Percentiles rank a stretch among this genome's conserved stretches.
phyloP scores from a whole-genome alignment of 2,329 filamentous ascomycete genomes.

The Blumeria hordei region DNA sequence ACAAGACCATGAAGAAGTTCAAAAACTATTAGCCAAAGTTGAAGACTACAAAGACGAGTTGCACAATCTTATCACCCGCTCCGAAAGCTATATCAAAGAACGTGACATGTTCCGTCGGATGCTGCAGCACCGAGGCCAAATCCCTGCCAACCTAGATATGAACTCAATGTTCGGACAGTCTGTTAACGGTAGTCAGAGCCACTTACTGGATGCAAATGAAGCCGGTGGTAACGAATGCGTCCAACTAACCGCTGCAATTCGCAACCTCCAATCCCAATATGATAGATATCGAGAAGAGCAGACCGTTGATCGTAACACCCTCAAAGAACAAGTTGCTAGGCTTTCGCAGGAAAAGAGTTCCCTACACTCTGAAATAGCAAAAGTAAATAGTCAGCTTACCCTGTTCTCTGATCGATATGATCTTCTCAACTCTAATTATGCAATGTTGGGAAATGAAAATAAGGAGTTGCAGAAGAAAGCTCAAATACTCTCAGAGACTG shows the following conservation, averaged over 20 bases:
- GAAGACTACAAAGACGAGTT: conserved; percentile 68
- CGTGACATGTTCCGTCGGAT: conserved; percentile 95
- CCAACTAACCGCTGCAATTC: conserved; percentile 53
- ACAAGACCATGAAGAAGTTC: conserved; percentile 46
- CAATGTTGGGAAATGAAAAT: conserved; percentile 65
- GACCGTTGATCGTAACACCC: conserved; percentile 50
- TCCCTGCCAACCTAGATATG: conserved; percentile 34
- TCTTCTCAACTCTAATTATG: conserved; percentile 73
- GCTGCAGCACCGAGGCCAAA: conserved; percentile 48
- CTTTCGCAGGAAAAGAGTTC: conserved; percentile 62
- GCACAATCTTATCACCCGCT: conserved; percentile 54
- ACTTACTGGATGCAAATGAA: conserved; percentile 34
- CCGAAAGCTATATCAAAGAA: conserved; percentile 85
- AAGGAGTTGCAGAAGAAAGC: conserved; percentile 64
- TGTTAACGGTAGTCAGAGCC: conserved; percentile 28
- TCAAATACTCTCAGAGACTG: conserved; percentile 51
- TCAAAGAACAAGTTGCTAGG: conserved; percentile 66
- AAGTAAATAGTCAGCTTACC: conserved; percentile 55
- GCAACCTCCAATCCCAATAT: conserved; percentile 73
- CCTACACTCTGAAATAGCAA: conserved; percentile 61
- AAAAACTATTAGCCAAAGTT: conserved; percentile 46
- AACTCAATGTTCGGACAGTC: conserved; percentile 49
- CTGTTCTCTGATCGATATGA: conserved; percentile 67
- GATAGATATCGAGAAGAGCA: conserved; percentile 77
- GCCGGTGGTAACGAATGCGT: conserved; percentile 28